These are phyloP conservation scores for Camelina sativa DNA, from an alignment of 345 rosid genomes.

Conservation along the genomic window DNA sequence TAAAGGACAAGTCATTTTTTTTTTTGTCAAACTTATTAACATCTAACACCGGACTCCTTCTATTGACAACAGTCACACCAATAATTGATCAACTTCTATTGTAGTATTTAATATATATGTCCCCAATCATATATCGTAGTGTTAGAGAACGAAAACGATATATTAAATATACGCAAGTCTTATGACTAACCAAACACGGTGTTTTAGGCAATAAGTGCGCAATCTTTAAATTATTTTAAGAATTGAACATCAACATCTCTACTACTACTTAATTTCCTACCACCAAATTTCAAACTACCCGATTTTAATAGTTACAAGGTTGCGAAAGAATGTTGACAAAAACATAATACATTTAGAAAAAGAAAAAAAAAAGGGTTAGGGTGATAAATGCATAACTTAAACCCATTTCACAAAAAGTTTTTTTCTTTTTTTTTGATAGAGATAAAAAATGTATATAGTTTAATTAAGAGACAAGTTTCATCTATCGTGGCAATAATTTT, in stretches of 20 bases:
- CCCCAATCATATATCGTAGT: too few species aligned
- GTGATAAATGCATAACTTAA: neutral
- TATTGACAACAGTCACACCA: constrained; percentile 8
- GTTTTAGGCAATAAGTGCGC: constrained; percentile 33
- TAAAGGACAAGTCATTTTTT: neutral
- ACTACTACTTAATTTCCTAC: constrained; percentile 22
- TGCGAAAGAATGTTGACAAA: neutral
- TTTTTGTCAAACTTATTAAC: neutral
- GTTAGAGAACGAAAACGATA: neutral
- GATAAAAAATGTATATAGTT: constrained; percentile 7
- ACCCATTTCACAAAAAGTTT: too few species aligned
- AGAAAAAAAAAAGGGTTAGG: too few species aligned
- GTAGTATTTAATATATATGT: neutral
- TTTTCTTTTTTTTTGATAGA: neutral
- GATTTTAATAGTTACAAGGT: constrained; percentile 11
- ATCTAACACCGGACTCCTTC: neutral
- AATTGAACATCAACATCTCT: constrained; percentile 36
- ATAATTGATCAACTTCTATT: constrained; percentile 18
- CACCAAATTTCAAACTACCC: constrained; percentile 38
- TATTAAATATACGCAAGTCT: constrained; percentile 26
- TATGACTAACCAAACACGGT: constrained; percentile 38
- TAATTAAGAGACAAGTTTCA: neutral
- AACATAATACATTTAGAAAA: neutral
- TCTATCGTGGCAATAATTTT: constrained; percentile 11
- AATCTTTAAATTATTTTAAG: neutral